These are phyloP conservation scores for Paratinospora sagittata DNA, from an alignment of 164 flowering plant genomes.

Conservation along the genomic window DNA sequence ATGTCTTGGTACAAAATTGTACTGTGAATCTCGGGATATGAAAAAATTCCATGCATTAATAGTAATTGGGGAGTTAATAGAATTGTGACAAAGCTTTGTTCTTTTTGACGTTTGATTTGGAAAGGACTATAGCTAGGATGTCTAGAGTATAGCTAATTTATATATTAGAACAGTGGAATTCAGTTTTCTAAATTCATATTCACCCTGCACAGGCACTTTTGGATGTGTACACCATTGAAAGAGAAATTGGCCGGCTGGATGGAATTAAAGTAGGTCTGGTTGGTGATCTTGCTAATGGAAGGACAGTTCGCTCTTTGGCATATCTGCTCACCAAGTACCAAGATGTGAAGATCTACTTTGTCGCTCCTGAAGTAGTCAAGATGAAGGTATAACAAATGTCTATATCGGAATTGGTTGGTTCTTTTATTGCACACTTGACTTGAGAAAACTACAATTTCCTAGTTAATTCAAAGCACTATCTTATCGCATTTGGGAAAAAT, in stretches of 20 bases:
- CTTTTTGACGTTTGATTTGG: too few species aligned
- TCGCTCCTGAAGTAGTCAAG: constrained; percentile 84
- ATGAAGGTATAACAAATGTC: constrained; percentile 67
- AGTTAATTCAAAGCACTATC: too few species aligned
- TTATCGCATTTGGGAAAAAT: too few species aligned
- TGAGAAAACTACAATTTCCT: too few species aligned
- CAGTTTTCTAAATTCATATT: neutral
- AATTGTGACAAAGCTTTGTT: too few species aligned
- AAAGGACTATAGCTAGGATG: neutral
- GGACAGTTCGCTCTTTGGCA: constrained; percentile 95
- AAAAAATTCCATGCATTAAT: too few species aligned
- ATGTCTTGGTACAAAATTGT: too few species aligned
- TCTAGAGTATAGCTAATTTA: neutral
- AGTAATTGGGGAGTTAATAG: too few species aligned
- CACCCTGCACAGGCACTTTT: constrained; percentile 65
- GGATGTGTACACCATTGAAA: constrained; percentile 87
- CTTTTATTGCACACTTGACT: too few species aligned
- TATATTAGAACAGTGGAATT: neutral
- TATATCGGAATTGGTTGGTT: neutral
- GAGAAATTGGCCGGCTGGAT: constrained; percentile 87
- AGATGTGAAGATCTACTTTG: constrained; percentile 85
- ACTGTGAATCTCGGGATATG: too few species aligned
- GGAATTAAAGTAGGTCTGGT: constrained; percentile 87
- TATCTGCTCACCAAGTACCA: constrained; percentile 80
- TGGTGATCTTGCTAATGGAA: constrained; percentile 98